Evolutionary conservation across 495 filamentous ascomycete species (phyloP), one percentile per base, ranked within the genome.

Genomic region (Thermochaetoides thermophila): DNA sequence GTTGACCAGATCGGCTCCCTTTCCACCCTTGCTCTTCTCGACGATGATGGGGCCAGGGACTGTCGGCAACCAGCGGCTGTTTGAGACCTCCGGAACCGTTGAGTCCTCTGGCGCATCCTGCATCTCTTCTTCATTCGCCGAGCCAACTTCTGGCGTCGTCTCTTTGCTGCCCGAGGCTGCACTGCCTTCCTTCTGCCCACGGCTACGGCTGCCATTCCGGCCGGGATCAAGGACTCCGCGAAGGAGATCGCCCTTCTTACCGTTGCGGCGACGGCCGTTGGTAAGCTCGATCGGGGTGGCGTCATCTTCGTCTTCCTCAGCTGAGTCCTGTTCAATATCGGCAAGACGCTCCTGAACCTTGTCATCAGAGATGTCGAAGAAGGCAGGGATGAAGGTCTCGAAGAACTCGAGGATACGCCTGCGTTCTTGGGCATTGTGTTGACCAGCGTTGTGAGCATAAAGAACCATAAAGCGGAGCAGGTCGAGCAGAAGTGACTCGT

Each of bases 151-250:
- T 0, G 89, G 91, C 0, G 85, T 91, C 7, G 74, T 83, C 45
- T 80, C 85, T 38, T 84, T 78, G 58, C 79, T 92, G n/a, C 70
- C 73, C 15, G 71, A 73, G 2, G 70, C 63, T 3, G 69, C 63
- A 47, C 80, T 84, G 41, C 74, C 73, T 51, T 85, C 76, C 50
- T 84, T 83, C 35, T 80, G 75, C 22, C 59, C 63, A 27, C 74
- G 64, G 18, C 63, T 58, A 23, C 61, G 53, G 41, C 68, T 66
- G 32, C 71, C 68, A 56, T 78, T 73, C 56, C 81, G 67, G 19
- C 73, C 71, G 17, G 76, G 79, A 42, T 93, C 83, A 9, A 96
- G 66, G 16, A 89, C 78, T 31, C 79, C 83, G 39, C 85, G 79
- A 31, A 87, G 71, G n/a, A 95, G 73, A 42, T 83, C 77, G 29